Conservation (phyloP, 805 yeast species). For the Saccharomycopsis sp. region DNA sequence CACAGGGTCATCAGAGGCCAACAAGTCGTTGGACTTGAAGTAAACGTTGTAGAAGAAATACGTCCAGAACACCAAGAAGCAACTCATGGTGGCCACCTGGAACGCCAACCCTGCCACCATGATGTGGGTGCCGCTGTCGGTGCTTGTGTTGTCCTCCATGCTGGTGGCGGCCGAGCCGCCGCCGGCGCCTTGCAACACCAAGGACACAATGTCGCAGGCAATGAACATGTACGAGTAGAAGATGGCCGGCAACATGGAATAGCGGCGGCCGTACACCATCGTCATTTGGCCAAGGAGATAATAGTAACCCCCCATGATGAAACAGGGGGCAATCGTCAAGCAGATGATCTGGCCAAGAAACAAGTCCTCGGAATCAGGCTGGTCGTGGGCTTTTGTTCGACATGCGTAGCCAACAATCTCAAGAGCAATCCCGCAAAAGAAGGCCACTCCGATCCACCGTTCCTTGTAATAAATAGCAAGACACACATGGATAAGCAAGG, state of each 20-base stretch:
- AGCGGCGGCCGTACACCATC: slow-evolving; percentile 49
- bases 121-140: slow-evolving; percentile 45
- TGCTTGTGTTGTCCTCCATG: slow-evolving; percentile 12
- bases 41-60: slow-evolving; percentile 38
- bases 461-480: slow-evolving; percentile 41
- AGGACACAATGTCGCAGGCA: slow-evolving; percentile 52
- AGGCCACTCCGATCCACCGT: slow-evolving; percentile 57
- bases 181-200: slow-evolving; percentile 64
- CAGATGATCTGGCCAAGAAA: slow-evolving; percentile 59
- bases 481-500: slow-evolving; percentile 34
- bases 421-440: slow-evolving; percentile 45
- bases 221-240: slow-evolving; percentile 55
- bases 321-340: slow-evolving; percentile 73
- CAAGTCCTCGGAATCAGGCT: slow-evolving; percentile 29
- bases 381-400: slow-evolving; percentile 38
- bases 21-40: not conserved
- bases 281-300: slow-evolving; percentile 58
- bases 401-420: slow-evolving; percentile 66
- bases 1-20: not conserved
- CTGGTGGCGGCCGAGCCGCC: slow-evolving; percentile 57
- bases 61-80: slow-evolving; percentile 45
- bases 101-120: slow-evolving; percentile 74
- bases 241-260: slow-evolving; percentile 34
- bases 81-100: slow-evolving; percentile 62
- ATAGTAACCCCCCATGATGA: slow-evolving; percentile 78